phyloP scores from a whole-genome alignment of 805 yeast species.

The Cephaloascus albidus region DNA sequence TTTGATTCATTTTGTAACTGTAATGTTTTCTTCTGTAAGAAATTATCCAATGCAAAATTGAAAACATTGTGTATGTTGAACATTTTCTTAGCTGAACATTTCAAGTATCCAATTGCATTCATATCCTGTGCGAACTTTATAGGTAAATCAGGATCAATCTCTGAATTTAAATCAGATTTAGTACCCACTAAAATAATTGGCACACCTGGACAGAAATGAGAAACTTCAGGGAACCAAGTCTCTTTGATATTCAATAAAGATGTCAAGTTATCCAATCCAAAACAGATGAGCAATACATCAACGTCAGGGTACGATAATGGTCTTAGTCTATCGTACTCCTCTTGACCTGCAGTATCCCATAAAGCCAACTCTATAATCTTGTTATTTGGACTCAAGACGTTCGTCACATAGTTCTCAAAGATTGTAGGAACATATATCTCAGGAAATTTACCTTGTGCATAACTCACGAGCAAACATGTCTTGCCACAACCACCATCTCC shows the following conservation, averaged over 20 bases:
- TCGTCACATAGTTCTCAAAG: slow-evolving; percentile 95
- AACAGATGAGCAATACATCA: slow-evolving; percentile 85
- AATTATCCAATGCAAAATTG: slow-evolving; percentile 43
- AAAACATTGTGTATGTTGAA: slow-evolving; percentile 62
- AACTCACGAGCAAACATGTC: slow-evolving; percentile 77
- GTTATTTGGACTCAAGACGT: slow-evolving; percentile 57
- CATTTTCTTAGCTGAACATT: slow-evolving; percentile 71
- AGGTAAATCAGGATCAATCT: slow-evolving; percentile 37
- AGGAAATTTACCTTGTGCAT: slow-evolving; percentile 88
- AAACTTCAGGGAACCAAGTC: slow-evolving; percentile 90
- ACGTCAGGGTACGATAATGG: slow-evolving; percentile 90
- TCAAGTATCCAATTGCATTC: slow-evolving; percentile 64
- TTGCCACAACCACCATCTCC: slow-evolving; percentile 99
- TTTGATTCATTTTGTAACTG: not conserved
- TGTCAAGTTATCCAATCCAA: slow-evolving; percentile 85
- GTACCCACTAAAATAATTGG: slow-evolving; percentile 89
- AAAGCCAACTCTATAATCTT: slow-evolving; percentile 77
- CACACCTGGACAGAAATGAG: slow-evolving; percentile 90
- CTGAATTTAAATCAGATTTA: slow-evolving; percentile 49
- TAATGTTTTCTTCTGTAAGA: slow-evolving; percentile 19
- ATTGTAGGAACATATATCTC: slow-evolving; percentile 95
- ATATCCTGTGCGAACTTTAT: slow-evolving; percentile 45
- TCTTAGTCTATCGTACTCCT: slow-evolving; percentile 90
- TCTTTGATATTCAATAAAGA: slow-evolving; percentile 90
- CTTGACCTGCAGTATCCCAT: slow-evolving; percentile 99